Conservation (phyloP, 306 rosid genomes). For the Abrus precatorius region DNA sequence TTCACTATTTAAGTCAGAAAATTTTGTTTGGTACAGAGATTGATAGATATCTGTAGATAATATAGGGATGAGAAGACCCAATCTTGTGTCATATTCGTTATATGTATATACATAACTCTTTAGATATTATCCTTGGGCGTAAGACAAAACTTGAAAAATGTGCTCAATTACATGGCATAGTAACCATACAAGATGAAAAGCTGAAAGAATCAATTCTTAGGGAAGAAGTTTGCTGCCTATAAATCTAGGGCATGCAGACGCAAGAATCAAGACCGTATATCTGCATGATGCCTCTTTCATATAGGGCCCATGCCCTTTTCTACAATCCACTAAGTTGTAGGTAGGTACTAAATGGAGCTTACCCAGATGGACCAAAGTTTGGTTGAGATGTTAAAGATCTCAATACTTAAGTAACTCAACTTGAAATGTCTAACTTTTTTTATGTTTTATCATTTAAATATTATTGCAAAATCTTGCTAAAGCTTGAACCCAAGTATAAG, state of each 20-base stretch:
- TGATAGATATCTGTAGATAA: not conserved
- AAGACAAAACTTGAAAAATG: conserved; percentile 44
- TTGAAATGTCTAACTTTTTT: not conserved
- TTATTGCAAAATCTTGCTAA: conserved; percentile 9
- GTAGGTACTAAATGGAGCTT: not conserved
- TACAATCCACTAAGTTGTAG: conserved; percentile 22
- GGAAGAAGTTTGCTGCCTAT: conserved; percentile 20
- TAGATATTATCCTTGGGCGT: conserved; percentile 12
- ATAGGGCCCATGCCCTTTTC: conserved; percentile 22
- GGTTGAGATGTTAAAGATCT: not conserved
- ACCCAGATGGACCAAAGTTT: not conserved
- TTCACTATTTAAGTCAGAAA: not conserved
- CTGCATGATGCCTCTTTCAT: conserved; percentile 18
- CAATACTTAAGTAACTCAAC: not conserved
- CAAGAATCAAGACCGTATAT: conserved; percentile 32
- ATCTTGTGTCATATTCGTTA: conserved; percentile 32
- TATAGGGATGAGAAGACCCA: conserved; percentile 3
- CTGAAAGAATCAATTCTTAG: conserved; percentile 46
- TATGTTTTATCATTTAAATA: not conserved
- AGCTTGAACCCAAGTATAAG: not conserved
- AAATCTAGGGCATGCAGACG: conserved; percentile 31
- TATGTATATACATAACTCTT: not conserved
- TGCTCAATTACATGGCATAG: conserved; percentile 28
- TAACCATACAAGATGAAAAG: conserved; percentile 40
- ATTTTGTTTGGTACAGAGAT: not conserved